Evolutionary conservation across 495 filamentous ascomycete species (phyloP).

Genomic region (Neurospora sp.): DNA sequence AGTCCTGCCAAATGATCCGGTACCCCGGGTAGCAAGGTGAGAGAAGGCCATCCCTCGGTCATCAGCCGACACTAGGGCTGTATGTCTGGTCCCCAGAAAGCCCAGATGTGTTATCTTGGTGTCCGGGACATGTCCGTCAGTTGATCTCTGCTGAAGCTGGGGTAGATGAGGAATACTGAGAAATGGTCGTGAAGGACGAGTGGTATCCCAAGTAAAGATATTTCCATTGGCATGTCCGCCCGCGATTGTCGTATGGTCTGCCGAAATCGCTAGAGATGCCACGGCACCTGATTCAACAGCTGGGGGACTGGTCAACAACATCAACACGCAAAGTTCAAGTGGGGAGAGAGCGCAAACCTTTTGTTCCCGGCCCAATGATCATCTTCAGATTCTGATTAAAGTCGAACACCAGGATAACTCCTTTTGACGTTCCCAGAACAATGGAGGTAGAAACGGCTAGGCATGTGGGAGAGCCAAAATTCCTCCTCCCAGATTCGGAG

Average conservation of each 20-base stretch:
- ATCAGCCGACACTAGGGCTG: conserved; percentile 95
- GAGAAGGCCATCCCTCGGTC: conserved; percentile 96
- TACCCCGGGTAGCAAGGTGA: conserved; percentile 83
- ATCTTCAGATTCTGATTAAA: conserved; percentile 90
- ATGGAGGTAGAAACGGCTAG: conserved; percentile 83
- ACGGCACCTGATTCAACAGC: conserved; percentile 86
- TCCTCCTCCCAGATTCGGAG: conserved; percentile 89
- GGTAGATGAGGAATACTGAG: conserved; percentile 72
- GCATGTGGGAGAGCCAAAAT: conserved; percentile 86
- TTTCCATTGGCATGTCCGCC: conserved; percentile 80
- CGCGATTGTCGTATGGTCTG: conserved; percentile 85
- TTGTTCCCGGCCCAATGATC: conserved; percentile 89
- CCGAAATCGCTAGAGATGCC: conserved; percentile 80
- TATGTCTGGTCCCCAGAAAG: conserved; percentile 91
- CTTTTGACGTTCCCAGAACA: conserved; percentile 85
- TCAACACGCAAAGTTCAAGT: background rate
- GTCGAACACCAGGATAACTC: conserved; percentile 89
- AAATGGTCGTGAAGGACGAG: conserved; percentile 71
- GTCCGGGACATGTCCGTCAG: conserved; percentile 74
- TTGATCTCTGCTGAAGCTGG: conserved; percentile 51
- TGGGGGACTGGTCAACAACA: conserved; percentile 26
- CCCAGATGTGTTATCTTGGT: conserved; percentile 76
- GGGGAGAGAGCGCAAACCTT: conserved; percentile 47
- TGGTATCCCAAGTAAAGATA: conserved; percentile 96
- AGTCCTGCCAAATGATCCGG: conserved; percentile 72